Evolutionary conservation across 208 protist species (phyloP).

Genomic region (Herpetomonas samuelpessoai): DNA sequence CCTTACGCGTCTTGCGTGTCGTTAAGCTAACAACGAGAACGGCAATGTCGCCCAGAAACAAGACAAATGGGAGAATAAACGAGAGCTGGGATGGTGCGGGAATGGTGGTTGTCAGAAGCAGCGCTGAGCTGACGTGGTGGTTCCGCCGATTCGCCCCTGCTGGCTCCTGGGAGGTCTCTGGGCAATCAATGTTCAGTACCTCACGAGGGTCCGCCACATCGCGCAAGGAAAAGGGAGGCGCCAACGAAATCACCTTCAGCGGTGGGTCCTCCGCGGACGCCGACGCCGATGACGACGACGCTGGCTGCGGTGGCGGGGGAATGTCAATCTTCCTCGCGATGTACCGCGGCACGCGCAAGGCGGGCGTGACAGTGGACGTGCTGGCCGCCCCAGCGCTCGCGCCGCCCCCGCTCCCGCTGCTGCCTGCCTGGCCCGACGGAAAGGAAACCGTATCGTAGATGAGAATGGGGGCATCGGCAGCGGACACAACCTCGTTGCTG

Average conservation of each 20-base stretch:
- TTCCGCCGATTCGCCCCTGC: conserved; percentile 11
- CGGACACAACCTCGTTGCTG: conserved; percentile 7
- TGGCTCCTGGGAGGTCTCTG: conserved; percentile 9
- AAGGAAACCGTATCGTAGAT: conserved; percentile 24
- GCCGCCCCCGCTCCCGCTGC: background rate
- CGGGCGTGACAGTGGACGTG: conserved; percentile 15
- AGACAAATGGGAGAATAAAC: conserved; percentile 35
- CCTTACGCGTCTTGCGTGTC: conserved; percentile 25
- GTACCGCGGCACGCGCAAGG: conserved; percentile 44
- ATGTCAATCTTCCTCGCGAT: conserved; percentile 44
- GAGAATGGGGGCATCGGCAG: conserved; percentile 21
- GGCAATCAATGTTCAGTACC: conserved; percentile 31
- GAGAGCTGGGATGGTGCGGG: conserved; percentile 35
- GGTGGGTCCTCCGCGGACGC: conserved; percentile 1
- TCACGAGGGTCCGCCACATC: conserved; percentile 10
- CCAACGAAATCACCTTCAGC: conserved; percentile 56
- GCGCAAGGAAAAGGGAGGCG: conserved; percentile 17
- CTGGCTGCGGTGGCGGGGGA: conserved; percentile 25
- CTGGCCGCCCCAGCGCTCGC: background rate
- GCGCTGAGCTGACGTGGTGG: conserved; percentile 3
- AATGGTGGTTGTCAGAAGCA: conserved; percentile 48
- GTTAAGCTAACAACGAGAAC: conserved; percentile 41
- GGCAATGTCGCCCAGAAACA: conserved; percentile 62
- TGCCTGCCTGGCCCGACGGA: background rate
- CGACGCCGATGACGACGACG: background rate